phyloP scores from a whole-genome alignment of 1,284 basidiomycete species.

The Papiliotrema nemorosa region DNA sequence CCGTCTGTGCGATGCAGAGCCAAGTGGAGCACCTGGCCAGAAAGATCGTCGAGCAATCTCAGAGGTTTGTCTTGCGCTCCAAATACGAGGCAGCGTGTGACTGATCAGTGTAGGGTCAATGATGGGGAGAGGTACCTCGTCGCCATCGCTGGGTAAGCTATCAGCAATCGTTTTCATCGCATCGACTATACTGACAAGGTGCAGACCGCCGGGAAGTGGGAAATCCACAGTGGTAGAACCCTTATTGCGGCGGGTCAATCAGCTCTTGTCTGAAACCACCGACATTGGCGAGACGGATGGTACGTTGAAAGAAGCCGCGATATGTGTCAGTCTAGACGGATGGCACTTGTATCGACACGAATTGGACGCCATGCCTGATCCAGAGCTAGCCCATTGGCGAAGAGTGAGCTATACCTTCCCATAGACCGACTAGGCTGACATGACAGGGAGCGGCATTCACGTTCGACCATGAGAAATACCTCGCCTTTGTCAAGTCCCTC shows the following conservation, averaged over 20 bases:
- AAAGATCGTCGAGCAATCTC: constrained; percentile 11
- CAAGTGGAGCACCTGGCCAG: constrained; percentile 9
- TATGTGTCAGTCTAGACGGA: constrained; percentile 54
- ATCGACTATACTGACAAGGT: background rate
- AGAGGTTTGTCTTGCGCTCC: background rate
- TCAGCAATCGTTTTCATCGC: background rate
- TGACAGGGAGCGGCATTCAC: constrained; percentile 50
- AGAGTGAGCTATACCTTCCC: constrained; percentile 42
- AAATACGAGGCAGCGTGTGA: no score
- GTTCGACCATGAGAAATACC: constrained; percentile 56
- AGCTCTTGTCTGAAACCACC: constrained; percentile 17
- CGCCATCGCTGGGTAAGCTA: constrained; percentile 45
- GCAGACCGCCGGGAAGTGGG: constrained; percentile 51
- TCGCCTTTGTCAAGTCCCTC: constrained; percentile 66
- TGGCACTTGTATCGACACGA: constrained; percentile 52
- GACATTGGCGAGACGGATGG: background rate
- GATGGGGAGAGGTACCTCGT: constrained; percentile 61
- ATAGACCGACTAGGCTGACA: background rate
- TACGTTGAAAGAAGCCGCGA: constrained; percentile 24
- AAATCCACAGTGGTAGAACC: constrained; percentile 52
- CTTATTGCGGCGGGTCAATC: constrained; percentile 45
- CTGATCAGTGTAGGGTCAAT: no score
- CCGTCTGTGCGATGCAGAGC: constrained; percentile 1
- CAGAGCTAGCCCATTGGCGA: constrained; percentile 27
- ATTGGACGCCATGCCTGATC: constrained; percentile 41